Evolutionary conservation across 306 rosid genomes (phyloP), one percentile per base, ranked within the genome.

Genomic region (Senna siamea): DNA sequence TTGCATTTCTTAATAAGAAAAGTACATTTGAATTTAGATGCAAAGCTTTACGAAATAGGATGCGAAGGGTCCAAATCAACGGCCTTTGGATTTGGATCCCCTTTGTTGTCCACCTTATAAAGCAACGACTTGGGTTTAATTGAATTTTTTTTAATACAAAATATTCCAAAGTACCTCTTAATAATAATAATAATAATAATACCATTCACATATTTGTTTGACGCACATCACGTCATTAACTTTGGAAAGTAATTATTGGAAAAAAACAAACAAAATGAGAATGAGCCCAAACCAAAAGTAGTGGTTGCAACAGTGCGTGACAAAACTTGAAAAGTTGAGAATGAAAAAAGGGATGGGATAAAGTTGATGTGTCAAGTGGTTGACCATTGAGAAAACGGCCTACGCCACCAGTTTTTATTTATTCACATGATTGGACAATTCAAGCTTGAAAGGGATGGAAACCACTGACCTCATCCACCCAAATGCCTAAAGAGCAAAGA

Each of bases 401-500:
- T 30, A 35, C 28, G 66, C 53, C 28, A 28, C n/a, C 58, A 43
- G 15, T 54, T 53, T 30, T 28, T 32, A 54, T 66, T 66, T 26
- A 26, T 26, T 26, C 55, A 54, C 55, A 4, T 32, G 77, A 72
- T 68, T 72, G 68, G 50, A 48, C 59, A 18, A 50, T 38, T 70
- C 52, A 40, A 62, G 51, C 14, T n/a, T 66, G 76, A 75, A 75
- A 69, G 63, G 46, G 50, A 75, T 46, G 61, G 56, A 51, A 67
- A 40, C 40, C 79, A 50, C 50, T 58, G 69, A 72, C 61, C 74
- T 18, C 32, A 28, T 5, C 46, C 1, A 9, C 18, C 48, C 34
- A 67, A 10, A 34, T 47, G 23, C 22, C 58, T 12, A 19, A 7
- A 14, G 7, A 26, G 6, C 12, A 17, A 15, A 30, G 43, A 78